Percentiles rank a stretch among this genome's conserved stretches.
Evolutionary conservation across 2,329 filamentous ascomycete genomes (phyloP).

Genomic region (Thelonectria rubi): DNA sequence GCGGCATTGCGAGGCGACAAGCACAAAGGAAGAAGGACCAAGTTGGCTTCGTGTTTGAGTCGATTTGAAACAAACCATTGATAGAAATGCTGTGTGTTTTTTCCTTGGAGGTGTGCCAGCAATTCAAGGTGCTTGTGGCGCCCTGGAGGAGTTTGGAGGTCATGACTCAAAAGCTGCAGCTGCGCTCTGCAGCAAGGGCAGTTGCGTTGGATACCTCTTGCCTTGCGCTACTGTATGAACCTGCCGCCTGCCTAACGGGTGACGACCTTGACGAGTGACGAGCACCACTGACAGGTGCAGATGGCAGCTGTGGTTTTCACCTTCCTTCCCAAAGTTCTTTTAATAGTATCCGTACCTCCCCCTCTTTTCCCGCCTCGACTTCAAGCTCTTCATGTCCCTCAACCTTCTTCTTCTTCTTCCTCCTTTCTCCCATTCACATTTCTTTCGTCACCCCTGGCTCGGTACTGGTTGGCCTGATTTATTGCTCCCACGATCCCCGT

Average conservation of each 20-base stretch:
- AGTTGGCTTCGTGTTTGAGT: no score
- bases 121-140: no score
- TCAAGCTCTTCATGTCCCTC: neutral
- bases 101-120: no score
- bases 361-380: neutral
- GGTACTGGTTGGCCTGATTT: conserved; percentile 5
- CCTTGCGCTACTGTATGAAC: neutral
- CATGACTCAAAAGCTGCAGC: neutral
- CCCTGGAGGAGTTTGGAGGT: neutral
- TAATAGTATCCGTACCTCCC: neutral
- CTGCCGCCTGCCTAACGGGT: neutral
- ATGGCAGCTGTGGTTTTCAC: neutral
- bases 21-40: no score
- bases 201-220: neutral
- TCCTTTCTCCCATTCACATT: neutral
- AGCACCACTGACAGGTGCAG: neutral
- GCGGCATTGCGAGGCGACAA: no score
- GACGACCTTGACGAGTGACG: neutral
- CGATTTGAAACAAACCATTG: no score
- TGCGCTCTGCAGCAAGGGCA: neutral
- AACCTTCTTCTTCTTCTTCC: neutral
- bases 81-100: no score
- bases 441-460: neutral
- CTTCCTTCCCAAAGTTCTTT: conserved; percentile 1
- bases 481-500: neutral